A percentile compares a stretch with the other conserved stretches of the same genome.
Evolutionary conservation across 2,329 filamentous ascomycete genomes (phyloP).

Genomic region (Kalmusia sp.): DNA sequence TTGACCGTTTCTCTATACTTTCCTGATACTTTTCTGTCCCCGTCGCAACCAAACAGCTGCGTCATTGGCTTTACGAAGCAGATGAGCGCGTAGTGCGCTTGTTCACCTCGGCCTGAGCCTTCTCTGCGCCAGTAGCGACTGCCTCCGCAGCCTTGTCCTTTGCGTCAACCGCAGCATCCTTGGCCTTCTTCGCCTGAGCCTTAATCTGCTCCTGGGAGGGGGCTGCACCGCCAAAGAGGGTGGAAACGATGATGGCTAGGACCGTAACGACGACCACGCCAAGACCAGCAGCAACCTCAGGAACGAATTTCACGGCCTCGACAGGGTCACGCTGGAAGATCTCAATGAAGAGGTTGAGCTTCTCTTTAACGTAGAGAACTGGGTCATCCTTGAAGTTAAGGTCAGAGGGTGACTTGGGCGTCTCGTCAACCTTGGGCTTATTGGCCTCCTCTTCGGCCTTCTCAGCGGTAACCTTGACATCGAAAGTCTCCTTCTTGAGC

Average conservation of each 20-base stretch:
- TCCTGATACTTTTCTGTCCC: conserved; percentile 2
- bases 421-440: conserved; percentile 75
- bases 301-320: conserved; percentile 85
- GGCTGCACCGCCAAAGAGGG: conserved; percentile 69
- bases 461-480: conserved; percentile 85
- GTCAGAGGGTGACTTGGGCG: conserved; percentile 74
- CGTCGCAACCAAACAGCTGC: neutral
- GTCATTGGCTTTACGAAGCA: conserved; percentile 32
- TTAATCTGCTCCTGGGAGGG: conserved; percentile 72
- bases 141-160: conserved; percentile 76
- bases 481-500: conserved; percentile 87
- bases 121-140: conserved; percentile 68
- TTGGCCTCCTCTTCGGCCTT: conserved; percentile 77
- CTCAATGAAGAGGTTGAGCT: conserved; percentile 87
- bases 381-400: conserved; percentile 92
- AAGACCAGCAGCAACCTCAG: conserved; percentile 85
- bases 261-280: conserved; percentile 73
- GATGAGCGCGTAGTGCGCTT: conserved; percentile 63
- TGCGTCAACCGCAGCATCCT: conserved; percentile 70
- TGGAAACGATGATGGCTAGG: conserved; percentile 71
- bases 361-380: conserved; percentile 86
- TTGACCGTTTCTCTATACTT: conserved; percentile 2
- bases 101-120: conserved; percentile 74
- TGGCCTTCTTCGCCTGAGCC: conserved; percentile 76
- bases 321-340: conserved; percentile 84